Percentiles rank a stretch among this genome's conserved stretches.
phyloP scores from a whole-genome alignment of 1,284 basidiomycete species.

The Xanthoconium separans region DNA sequence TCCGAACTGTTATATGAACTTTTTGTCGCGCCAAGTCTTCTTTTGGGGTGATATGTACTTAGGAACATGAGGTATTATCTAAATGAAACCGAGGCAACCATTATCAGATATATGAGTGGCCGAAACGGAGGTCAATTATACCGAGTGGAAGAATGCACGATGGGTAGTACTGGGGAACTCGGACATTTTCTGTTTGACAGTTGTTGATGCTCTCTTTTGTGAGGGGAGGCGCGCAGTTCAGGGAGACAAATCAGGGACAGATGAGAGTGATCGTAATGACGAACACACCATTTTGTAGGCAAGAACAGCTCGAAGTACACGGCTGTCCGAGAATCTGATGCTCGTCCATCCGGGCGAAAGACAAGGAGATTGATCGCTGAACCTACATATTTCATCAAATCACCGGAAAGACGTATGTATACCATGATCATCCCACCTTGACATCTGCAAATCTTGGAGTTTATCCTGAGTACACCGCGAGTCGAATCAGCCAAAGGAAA shows the following conservation, averaged over 20 bases:
- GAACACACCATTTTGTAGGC: background rate
- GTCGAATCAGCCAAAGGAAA: background rate
- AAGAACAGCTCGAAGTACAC: constrained; percentile 3
- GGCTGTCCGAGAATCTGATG: constrained; percentile 5
- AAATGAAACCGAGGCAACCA: background rate
- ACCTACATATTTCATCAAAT: background rate
- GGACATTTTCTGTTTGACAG: background rate
- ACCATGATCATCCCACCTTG: background rate
- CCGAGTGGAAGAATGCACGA: no score
- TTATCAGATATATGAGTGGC: background rate
- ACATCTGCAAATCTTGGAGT: background rate
- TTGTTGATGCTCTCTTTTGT: background rate
- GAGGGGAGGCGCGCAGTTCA: background rate
- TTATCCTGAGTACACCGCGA: background rate
- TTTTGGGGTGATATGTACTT: no score
- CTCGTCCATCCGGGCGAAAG: background rate
- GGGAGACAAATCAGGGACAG: constrained; percentile 1
- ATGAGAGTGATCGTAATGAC: background rate
- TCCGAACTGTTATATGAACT: background rate
- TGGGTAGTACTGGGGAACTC: background rate
- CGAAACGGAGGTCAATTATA: background rate
- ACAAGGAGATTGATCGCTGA: no score
- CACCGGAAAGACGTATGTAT: background rate
- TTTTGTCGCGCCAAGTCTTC: background rate
- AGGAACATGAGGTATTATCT: background rate